A percentile compares a stretch with the other conserved stretches of the same genome.
These are phyloP conservation scores for Kwoniella bestiolae DNA, from an alignment of 768 basidiomycete species.

Conservation along the genomic window DNA sequence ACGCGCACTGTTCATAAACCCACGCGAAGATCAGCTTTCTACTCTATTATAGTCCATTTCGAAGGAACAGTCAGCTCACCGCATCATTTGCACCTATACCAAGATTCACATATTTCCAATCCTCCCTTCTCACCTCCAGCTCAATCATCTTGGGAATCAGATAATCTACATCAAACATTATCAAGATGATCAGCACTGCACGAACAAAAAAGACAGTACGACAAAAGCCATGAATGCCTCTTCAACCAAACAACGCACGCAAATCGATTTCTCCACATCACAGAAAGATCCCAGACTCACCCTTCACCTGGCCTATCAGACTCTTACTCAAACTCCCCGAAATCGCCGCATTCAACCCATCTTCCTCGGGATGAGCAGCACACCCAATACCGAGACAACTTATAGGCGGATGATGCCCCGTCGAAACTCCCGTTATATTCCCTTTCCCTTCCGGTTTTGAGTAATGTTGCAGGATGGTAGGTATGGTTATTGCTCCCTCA, in stretches of 20 bases:
- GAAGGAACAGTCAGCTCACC: constrained; percentile 32
- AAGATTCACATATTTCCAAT: constrained; percentile 53
- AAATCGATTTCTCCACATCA: too few species aligned
- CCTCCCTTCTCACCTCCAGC: constrained; percentile 30
- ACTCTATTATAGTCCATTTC: too few species aligned
- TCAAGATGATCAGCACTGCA: background rate
- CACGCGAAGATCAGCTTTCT: too few species aligned
- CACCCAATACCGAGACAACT: constrained; percentile 17
- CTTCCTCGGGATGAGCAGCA: constrained; percentile 22
- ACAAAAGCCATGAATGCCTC: too few species aligned
- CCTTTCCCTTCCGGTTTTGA: too few species aligned
- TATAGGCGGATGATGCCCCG: constrained; percentile 28
- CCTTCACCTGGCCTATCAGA: constrained; percentile 42
- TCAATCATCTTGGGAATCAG: constrained; percentile 37
- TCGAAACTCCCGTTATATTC: constrained; percentile 29
- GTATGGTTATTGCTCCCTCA: constrained; percentile 31
- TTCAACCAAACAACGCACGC: too few species aligned
- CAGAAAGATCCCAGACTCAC: constrained; percentile 21
- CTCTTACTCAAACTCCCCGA: constrained; percentile 39
- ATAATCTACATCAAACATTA: constrained; percentile 31
- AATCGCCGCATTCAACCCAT: constrained; percentile 52
- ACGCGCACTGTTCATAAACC: constrained; percentile 52
- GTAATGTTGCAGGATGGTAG: constrained; percentile 36
- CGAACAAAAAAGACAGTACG: too few species aligned
- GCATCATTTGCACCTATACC: constrained; percentile 55